A percentile compares a stretch with the other conserved stretches of the same genome.
Evolutionary conservation across 371 early-diverging fungal genomes (phyloP).

Genomic region (Mucor sp.): DNA sequence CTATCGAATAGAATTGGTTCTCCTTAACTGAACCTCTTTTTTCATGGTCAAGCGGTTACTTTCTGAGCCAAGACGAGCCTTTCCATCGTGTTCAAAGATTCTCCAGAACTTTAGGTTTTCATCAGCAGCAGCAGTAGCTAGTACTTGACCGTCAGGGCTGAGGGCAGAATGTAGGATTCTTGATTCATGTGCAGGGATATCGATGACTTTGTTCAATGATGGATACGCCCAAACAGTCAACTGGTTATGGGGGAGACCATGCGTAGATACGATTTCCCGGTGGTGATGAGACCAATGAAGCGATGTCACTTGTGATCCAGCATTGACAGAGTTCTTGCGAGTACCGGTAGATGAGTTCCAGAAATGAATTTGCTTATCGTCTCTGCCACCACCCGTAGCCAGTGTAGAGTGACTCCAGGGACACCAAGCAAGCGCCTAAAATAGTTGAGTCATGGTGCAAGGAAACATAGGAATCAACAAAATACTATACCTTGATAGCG

Average conservation of each 20-base stretch:
- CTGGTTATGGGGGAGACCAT: conserved; percentile 91
- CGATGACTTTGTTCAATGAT: conserved; percentile 72
- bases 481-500: conserved; percentile 83
- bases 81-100: conserved; percentile 64
- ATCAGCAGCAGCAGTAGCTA: conserved; percentile 94
- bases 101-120: conserved; percentile 99
- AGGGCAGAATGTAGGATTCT: conserved; percentile 90
- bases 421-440: conserved; percentile 97
- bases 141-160: conserved; percentile 91
- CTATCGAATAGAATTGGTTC: conserved; percentile 3
- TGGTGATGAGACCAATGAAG: conserved; percentile 91
- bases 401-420: conserved; percentile 94
- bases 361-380: conserved; percentile 91
- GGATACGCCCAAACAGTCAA: conserved; percentile 93
- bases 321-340: conserved; percentile 69
- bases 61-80: conserved; percentile 1
- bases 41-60: not conserved
- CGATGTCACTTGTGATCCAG: conserved; percentile 95
- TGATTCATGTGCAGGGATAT: conserved; percentile 85
- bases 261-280: conserved; percentile 92
- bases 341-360: conserved; percentile 90
- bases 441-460: not conserved
- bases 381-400: conserved; percentile 96
- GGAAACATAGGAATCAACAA: not conserved
- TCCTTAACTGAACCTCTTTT: conserved; percentile 5